Evolutionary conservation across 1,139 yeast species (phyloP).

Genomic region (Debaryomycetaceae sp.): DNA sequence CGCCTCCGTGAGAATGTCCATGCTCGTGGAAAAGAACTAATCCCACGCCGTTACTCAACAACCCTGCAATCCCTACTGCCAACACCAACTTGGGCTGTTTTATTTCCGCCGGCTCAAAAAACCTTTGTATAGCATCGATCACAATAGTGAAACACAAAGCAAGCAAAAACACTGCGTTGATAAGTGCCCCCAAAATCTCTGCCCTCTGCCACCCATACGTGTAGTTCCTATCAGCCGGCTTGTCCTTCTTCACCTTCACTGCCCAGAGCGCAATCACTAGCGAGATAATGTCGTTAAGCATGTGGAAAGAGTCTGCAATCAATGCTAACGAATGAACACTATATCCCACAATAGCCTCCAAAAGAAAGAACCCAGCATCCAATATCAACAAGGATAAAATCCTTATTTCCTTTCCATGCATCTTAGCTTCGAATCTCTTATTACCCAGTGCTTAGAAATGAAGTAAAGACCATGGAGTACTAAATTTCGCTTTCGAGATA

Average conservation of each 20-base stretch:
- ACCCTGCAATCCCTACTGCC: slow-evolving; percentile 79
- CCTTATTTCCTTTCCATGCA: slow-evolving; percentile 64
- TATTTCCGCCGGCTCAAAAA: slow-evolving; percentile 75
- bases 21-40: slow-evolving; percentile 88
- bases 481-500: background rate
- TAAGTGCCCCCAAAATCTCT: slow-evolving; percentile 87
- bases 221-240: slow-evolving; percentile 81
- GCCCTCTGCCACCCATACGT: slow-evolving; percentile 98
- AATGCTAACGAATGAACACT: slow-evolving; percentile 89
- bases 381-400: slow-evolving; percentile 69
- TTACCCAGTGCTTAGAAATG: background rate
- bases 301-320: slow-evolving; percentile 95
- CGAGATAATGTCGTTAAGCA: slow-evolving; percentile 93
- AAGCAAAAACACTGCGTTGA: slow-evolving; percentile 87
- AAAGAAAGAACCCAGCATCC: slow-evolving; percentile 78
- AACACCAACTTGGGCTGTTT: slow-evolving; percentile 77
- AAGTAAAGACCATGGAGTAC: background rate
- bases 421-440: slow-evolving; percentile 3
- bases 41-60: slow-evolving; percentile 79
- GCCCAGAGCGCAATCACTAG: slow-evolving; percentile 95
- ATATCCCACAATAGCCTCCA: slow-evolving; percentile 84
- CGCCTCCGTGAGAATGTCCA: slow-evolving; percentile 64
- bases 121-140: slow-evolving; percentile 88
- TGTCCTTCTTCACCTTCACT: slow-evolving; percentile 78
- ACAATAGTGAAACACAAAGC: slow-evolving; percentile 92